Base-by-base conservation (phyloP, 1,284 basidiomycete genomes). In the Tilletiopsis washingtonensis region DNA sequence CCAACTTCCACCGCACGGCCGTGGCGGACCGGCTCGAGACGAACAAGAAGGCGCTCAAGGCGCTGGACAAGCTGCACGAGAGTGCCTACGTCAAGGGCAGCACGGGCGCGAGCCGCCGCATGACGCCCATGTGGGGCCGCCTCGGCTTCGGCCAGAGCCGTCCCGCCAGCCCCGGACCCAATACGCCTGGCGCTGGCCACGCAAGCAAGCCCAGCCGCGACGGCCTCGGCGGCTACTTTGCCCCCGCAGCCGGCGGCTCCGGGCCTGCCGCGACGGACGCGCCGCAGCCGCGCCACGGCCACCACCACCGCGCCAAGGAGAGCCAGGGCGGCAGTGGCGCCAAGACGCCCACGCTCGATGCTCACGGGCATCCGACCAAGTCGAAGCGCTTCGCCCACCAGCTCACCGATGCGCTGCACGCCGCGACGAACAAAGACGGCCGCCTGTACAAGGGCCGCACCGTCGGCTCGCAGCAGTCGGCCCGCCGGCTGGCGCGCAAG, bases 401-500 rank as follows among this genome's bases (percentile, higher is more conserved):
- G 25, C 45, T 61, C 5, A 37, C 50, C 21, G 57, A 53, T 5
- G 59, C 57, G 5, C 54, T 70, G 25, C 61, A 68, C 36, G 62
- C 60, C 45, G 73, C 69, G 9, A 69, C 73, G 12, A 53, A 71
- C 40, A 73, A 73, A 57, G 59, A 69, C 53, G 59, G 65, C 27
- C 63, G 60, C 49, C 56, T 69, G 6, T 71, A 66, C 53, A 59
- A 67, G 46, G 53, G 59, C 29, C 59, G 43, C 20, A 45, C 48
- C 43, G 38, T 57, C 21, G 63, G 66, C 40, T 80, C 80, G 25
- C 74, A 85, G 53, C 77, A 81, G 57, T 86, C 84, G 2, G 86
- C 86, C 1, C 77, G 84, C 49, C 80, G 79, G 62, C 75, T 89
- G 24, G 86, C 86, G 11, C 78, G 80, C 59, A 84, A 86, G 66